Base-by-base conservation (phyloP, 495 filamentous ascomycete species). In the Penicillium chermesinum region DNA sequence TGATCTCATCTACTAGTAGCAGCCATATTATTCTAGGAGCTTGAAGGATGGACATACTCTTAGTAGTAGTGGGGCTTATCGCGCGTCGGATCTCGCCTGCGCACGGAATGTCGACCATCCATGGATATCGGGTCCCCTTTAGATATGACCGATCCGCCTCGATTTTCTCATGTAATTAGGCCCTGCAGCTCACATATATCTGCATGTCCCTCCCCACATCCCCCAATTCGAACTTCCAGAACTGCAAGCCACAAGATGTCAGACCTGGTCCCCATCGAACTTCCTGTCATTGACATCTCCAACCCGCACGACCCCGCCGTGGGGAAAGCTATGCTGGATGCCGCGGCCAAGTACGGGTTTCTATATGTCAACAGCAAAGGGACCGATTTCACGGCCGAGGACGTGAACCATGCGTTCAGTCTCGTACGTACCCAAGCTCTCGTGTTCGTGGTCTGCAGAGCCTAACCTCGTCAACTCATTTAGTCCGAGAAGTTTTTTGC, bases 231-330 rank as follows among this genome's bases (percentile, higher is more conserved):
- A 32, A 64, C 53, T 64, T 62, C 25, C 19, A 50, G 10, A 33
- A 13, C n/a, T 44, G 19, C 16, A 12, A 47, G 17, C 21, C 35
- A 17, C 38, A 51, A 46, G 58, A 81, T 79, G 74, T 53, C 73
- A 9, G 63, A 66, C 44, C 27, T 53, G 8, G 17, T 39, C 19
- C 71, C 80, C 44, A 78, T 78, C 40, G 57, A 73, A 16, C 87
- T 95, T 20, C 88, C 91, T 9, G 70, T 95, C 53, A 86, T 97
- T 55, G 84, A 95, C 60, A 81, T 97, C 58, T 82, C 67, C 38
- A 58, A 70, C 18, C 63, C 66, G 36, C 67, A 81, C 49, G 66
- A 78, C 55, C 54, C 70, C 15, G 68, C 79, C 53, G 79, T 83
- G 46, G 87, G 88, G 41, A 77, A 79, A 49, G 70, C 84, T 35